These are phyloP conservation scores for Delphinella strobiligena DNA, from an alignment of 2,329 filamentous ascomycete species.

Conservation along the genomic window DNA sequence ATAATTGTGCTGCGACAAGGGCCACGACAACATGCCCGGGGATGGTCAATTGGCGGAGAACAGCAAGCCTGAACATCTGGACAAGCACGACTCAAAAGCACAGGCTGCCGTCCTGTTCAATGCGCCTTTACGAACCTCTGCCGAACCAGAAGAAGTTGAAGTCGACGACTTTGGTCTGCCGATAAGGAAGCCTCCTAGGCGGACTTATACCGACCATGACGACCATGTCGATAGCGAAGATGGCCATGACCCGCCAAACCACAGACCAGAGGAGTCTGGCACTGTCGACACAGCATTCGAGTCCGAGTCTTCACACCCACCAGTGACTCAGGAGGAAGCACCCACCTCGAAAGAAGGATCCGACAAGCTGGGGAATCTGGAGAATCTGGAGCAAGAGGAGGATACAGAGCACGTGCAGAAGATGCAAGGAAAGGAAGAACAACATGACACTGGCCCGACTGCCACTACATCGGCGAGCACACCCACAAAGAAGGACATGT, in stretches of 20 bases:
- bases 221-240: not conserved
- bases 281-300: no score
- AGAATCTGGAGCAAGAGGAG: no score
- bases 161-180: slow-evolving; percentile 28
- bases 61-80: not conserved
- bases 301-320: no score
- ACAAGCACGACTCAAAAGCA: not conserved
- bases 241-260: not conserved
- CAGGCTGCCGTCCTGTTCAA: not conserved
- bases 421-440: no score
- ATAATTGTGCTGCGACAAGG: not conserved
- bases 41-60: not conserved
- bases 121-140: not conserved
- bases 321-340: no score
- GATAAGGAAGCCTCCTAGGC: slow-evolving; percentile 18
- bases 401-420: no score
- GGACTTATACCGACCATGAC: slow-evolving; percentile 16
- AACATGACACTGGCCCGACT: no score
- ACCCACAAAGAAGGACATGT: no score
- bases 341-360: no score
- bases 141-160: slow-evolving; percentile 11
- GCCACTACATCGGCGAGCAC: no score
- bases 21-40: not conserved
- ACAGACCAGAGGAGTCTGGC: no score
- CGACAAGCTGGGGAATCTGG: no score